Base-by-base conservation (phyloP, 2,329 filamentous ascomycete species). In the Orbilia quercus region DNA sequence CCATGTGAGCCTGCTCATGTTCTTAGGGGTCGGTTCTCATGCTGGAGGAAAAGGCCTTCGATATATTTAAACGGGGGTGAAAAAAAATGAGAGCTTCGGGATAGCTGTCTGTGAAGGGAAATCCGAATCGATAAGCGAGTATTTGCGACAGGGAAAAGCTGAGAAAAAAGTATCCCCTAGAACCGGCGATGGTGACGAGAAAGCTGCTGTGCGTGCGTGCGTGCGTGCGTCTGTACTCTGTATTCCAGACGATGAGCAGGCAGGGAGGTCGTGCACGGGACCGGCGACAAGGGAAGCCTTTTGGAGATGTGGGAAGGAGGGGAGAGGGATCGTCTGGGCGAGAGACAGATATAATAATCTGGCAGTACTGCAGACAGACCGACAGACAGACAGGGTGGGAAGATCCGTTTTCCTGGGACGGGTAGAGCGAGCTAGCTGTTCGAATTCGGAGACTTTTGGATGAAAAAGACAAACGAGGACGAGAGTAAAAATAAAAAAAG, bases 81-180 rank as follows among this genome's bases (percentile, higher is more conserved):
- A n/a, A n/a, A 65, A 72, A 60, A 53, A 59, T 65, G 51, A 54
- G 67, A 72, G 67, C 59, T 72, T 72, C 67, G 67, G 67, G 58
- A 60, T 65, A 65, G 59, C 59, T 72, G 38, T 72, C 67, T 72
- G 64, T 59, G 67, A 72, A 72, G 53, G 67, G 67, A 64, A 72
- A 72, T 59, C 58, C 58, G 67, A 72, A 72, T 72, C 67, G 67
- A 72, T 72, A 72, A 72, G 67, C 67, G 67, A 72, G 67, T 72
- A 72, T 58, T 65, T 64, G 67, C 60, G 67, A 72, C 67, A 72
- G 59, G 67, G 60, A 59, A 64, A 65, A 53, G 60, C 67, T 72
- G 59, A 65, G 59, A 63, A n/a, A n/a, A n/a, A n/a, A n/a, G n/a
- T n/a, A n/a, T n/a, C n/a, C n/a, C n/a, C n/a, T n/a, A n/a, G n/a